phyloP scores from a whole-genome alignment of 2,329 filamentous ascomycete species.

The Fusarium nanum region DNA sequence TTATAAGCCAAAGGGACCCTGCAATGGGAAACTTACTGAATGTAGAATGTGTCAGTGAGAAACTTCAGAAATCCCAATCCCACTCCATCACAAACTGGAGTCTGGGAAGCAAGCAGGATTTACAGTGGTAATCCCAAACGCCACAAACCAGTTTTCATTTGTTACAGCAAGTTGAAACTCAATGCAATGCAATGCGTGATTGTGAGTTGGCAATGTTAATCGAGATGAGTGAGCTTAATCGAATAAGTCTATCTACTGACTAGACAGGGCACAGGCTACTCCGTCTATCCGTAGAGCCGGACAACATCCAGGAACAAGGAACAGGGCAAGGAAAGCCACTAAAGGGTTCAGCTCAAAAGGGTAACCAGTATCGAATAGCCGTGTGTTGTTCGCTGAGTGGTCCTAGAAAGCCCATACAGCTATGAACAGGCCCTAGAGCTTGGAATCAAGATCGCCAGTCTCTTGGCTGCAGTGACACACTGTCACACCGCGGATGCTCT shows the following conservation, averaged over 20 bases:
- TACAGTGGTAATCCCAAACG: conserved; percentile 11
- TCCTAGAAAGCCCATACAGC: conserved; percentile 7
- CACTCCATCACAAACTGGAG: neutral
- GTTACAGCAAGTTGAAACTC: conserved; percentile 5
- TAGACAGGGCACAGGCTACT: neutral
- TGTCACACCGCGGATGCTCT: conserved; percentile 38
- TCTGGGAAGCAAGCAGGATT: conserved; percentile 20
- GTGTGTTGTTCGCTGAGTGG: conserved; percentile 46
- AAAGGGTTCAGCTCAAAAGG: conserved; percentile 29
- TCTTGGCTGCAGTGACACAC: conserved; percentile 36
- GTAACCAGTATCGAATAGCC: conserved; percentile 33
- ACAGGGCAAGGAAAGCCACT: conserved; percentile 4
- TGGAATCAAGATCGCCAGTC: conserved; percentile 16
- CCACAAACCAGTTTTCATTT: conserved; percentile 24
- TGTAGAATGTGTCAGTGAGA: conserved; percentile 9
- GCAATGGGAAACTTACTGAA: conserved; percentile 4
- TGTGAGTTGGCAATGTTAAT: conserved; percentile 11
- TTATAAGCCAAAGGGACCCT: conserved; percentile 29
- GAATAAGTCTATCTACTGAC: neutral
- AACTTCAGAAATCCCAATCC: neutral
- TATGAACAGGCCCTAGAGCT: neutral
- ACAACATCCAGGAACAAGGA: conserved; percentile 34
- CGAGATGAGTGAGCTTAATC: conserved; percentile 10
- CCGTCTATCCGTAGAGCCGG: neutral
- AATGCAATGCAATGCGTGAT: neutral